Evolutionary conservation across 2,329 filamentous ascomycete genomes (phyloP).

Genomic region (Bipolaris cookei): DNA sequence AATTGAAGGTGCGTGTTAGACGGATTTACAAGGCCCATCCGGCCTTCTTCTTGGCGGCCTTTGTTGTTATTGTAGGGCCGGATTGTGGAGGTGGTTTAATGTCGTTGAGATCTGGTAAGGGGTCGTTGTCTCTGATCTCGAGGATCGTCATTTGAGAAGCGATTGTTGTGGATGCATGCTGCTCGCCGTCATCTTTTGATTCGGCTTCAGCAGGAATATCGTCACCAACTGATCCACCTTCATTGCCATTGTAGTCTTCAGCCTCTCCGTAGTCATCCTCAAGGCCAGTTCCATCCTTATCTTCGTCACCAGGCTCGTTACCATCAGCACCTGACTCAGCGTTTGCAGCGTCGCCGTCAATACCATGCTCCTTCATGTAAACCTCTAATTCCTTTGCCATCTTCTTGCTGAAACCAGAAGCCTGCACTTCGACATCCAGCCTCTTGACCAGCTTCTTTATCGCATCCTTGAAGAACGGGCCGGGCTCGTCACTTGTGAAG

Average conservation of each 20-base stretch:
- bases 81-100: slow-evolving; percentile 30
- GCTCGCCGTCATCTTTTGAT: not conserved
- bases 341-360: slow-evolving; percentile 59
- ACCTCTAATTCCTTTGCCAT: slow-evolving; percentile 93
- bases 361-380: slow-evolving; percentile 78
- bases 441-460: slow-evolving; percentile 74
- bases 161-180: slow-evolving; percentile 19
- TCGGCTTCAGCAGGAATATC: slow-evolving; percentile 1
- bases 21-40: slow-evolving; percentile 40
- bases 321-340: slow-evolving; percentile 33
- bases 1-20: not conserved
- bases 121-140: slow-evolving; percentile 46
- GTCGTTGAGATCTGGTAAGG: slow-evolving; percentile 41
- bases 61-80: slow-evolving; percentile 40
- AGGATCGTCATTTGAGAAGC: slow-evolving; percentile 46
- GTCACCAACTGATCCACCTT: slow-evolving; percentile 12
- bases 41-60: slow-evolving; percentile 47
- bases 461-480: slow-evolving; percentile 84
- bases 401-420: slow-evolving; percentile 94
- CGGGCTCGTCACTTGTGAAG: slow-evolving; percentile 80
- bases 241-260: slow-evolving; percentile 8
- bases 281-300: not conserved
- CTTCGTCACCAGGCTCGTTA: slow-evolving; percentile 22
- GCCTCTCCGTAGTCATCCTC: slow-evolving; percentile 12
- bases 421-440: slow-evolving; percentile 86